These are phyloP conservation scores for Deuterostichococcus epilithicus DNA, from an alignment of 139 green algal species.

Conservation along the genomic window DNA sequence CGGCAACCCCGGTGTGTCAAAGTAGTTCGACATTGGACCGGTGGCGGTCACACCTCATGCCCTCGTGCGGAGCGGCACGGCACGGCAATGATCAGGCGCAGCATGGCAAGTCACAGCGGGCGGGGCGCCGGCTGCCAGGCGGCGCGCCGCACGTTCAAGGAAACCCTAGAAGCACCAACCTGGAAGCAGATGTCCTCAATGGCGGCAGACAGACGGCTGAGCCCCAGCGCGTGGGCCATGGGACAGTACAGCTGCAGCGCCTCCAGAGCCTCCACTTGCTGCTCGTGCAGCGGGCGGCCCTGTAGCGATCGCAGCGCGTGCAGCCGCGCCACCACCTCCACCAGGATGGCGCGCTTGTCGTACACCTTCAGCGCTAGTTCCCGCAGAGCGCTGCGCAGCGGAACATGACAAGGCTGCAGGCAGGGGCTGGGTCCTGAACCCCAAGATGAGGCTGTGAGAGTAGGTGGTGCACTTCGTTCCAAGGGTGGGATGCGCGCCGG, in stretches of 20 bases:
- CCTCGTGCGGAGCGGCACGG: too few species aligned
- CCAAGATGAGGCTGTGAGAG: neutral
- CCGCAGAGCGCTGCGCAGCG: constrained; percentile 59
- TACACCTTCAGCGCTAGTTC: constrained; percentile 83
- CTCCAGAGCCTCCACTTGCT: constrained; percentile 58
- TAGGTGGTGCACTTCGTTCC: neutral
- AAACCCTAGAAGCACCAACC: too few species aligned
- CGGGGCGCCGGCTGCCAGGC: constrained; percentile 17
- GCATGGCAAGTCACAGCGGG: too few species aligned
- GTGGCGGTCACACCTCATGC: too few species aligned
- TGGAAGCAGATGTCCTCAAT: constrained; percentile 78
- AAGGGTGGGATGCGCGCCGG: neutral
- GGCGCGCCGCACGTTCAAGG: constrained; percentile 19
- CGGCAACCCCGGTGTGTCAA: too few species aligned
- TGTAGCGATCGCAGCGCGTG: constrained; percentile 50
- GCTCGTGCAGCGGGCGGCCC: constrained; percentile 15
- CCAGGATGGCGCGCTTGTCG: constrained; percentile 71
- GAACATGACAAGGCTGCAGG: neutral
- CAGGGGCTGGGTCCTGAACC: neutral
- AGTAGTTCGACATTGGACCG: too few species aligned
- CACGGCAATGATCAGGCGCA: too few species aligned
- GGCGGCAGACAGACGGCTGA: constrained; percentile 37
- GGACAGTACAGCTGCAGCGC: constrained; percentile 85
- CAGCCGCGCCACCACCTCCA: constrained; percentile 79
- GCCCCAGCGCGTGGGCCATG: constrained; percentile 77